These are phyloP conservation scores for Fusarium concolor DNA, from an alignment of 2,329 filamentous ascomycete genomes.

Conservation along the genomic window DNA sequence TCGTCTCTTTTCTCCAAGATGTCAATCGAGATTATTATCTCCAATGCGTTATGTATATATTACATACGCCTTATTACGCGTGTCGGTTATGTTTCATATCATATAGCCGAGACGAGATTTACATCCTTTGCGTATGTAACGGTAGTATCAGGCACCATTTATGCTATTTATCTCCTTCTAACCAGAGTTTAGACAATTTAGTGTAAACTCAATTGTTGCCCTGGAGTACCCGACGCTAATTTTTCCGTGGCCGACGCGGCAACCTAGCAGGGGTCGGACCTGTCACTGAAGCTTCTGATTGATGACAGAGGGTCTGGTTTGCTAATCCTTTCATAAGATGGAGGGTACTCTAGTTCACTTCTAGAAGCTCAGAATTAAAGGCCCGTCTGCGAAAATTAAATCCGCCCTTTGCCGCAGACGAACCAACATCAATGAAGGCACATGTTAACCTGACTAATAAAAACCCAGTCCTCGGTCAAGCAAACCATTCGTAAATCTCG, in stretches of 20 bases:
- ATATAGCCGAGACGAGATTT: not conserved
- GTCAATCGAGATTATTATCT: not conserved
- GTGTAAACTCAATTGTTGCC: not conserved
- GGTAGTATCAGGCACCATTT: not conserved
- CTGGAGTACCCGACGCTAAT: not conserved
- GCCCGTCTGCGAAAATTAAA: not conserved
- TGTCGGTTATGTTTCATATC: not conserved
- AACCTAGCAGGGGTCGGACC: not conserved
- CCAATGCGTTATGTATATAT: not conserved
- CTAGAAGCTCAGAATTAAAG: not conserved
- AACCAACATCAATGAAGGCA: not conserved
- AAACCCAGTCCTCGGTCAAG: not conserved
- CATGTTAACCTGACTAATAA: not conserved
- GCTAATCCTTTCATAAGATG: not conserved
- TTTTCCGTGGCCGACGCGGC: not conserved
- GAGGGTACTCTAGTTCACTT: not conserved
- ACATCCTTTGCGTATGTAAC: not conserved
- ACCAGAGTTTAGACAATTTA: not conserved
- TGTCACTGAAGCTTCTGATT: not conserved
- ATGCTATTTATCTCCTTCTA: not conserved
- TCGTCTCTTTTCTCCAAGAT: not conserved
- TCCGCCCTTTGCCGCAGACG: not conserved
- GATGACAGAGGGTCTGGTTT: not conserved
- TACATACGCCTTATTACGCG: not conserved
- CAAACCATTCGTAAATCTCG: not conserved